Conservation (phyloP, 257 asterid species). For the Ligustrum vulgare region DNA sequence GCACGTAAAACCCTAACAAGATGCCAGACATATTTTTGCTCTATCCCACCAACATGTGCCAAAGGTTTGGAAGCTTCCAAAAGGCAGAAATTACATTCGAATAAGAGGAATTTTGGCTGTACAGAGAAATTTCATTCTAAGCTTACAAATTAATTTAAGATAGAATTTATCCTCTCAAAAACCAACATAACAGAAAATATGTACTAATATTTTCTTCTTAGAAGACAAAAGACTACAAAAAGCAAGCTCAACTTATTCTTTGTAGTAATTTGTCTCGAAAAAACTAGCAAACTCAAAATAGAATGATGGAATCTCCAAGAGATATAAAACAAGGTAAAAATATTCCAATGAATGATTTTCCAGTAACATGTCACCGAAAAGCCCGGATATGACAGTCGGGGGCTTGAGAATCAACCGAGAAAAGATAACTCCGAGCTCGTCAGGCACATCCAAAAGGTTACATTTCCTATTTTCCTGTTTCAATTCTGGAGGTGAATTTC, state of each 20-base stretch:
- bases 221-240: conserved; percentile 23
- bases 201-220: conserved; percentile 9
- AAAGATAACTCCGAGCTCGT: neutral
- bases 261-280: conserved; percentile 24
- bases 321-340: neutral
- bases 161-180: neutral
- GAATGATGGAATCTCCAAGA: neutral
- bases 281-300: conserved; percentile 3
- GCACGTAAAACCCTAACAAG: neutral
- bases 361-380: neutral
- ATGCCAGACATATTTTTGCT: neutral
- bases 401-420: neutral
- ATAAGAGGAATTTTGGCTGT: neutral
- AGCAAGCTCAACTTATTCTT: conserved; percentile 22
- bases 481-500: neutral
- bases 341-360: neutral
- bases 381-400: neutral
- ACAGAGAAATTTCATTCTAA: neutral
- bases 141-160: neutral
- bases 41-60: no score
- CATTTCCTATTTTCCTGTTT: neutral
- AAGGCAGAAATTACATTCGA: neutral
- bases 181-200: conserved; percentile 6
- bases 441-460: neutral
- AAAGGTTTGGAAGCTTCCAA: neutral